Evolutionary conservation across 495 filamentous ascomycete species (phyloP), one percentile per base, ranked within the genome.

Genomic region (Peziza echinospora): DNA sequence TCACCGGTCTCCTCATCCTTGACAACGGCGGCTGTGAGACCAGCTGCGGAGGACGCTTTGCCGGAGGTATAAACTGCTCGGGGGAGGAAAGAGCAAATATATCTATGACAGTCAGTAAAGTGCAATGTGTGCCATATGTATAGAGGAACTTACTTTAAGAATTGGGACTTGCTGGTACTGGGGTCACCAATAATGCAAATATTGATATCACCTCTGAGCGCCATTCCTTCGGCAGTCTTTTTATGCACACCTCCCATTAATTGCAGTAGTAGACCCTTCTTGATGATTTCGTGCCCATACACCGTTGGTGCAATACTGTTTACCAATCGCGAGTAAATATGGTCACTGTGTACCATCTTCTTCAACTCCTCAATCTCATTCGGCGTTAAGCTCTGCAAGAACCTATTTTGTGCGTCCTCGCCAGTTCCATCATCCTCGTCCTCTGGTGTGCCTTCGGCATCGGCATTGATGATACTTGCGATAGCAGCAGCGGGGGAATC

Each of bases 1-100:
- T 99, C 89, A 44, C 91, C 91, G 10, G 91, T 96, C 61, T 97
- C 89, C 50, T 93, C 84, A 59, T 97, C 89, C 57, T 94, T 96
- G 42, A 96, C 81, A 2, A 99, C 89, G 0, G 91, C 87, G 10
- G 89, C 89, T 2, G 89, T 99, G 47, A 99, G 75, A 81, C 89
- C 89, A 46, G 89, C 89, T 11, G 89, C 89, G 0, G 89, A 94
- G 10, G 91, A 96, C 8, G 89, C 89, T 65, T 99, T 99, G 50
- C 89, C 89, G 25, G 84, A 93, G 21, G 89, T 99, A 59, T 99
- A 99, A 46, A 99, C 86, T 3, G 89, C 84, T 24, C 89, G 86
- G 9, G 89, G 89, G 23, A 93, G 77, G 60, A 99, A 82, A 41
- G 82, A 85, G 68, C 83, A 92, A 51, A 99, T 80, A 55, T 96